Base-by-base conservation (phyloP, 108 stramenopile species). In the Cylindrotheca closterium region DNA sequence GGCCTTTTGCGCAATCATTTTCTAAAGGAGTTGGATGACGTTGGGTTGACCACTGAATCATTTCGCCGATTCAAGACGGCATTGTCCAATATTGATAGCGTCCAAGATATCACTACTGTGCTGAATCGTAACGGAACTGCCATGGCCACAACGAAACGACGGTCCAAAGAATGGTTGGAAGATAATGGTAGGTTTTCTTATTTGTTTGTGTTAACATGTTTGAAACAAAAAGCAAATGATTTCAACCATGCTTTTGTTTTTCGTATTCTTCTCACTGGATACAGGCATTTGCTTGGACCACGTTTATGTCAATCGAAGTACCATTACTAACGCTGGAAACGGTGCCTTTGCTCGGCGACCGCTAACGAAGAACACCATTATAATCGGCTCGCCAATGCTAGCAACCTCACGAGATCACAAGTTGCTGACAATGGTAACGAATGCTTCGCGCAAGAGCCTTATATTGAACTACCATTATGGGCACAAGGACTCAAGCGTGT, bases 371-470 rank as follows among this genome's bases (percentile, higher is more conserved):
- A 22, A 5, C 34, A 55, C 1, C 1, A 62, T 5, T 80, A 78
- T 31, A 18, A 79, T 85, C 47, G 58, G 74, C 2, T 65, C 68
- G 33, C 82, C 82, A 15, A 26, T 54, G 48, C 28, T 63, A n/a
- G 5, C 60, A 29, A 21, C 18, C 4, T 23, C 19, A 19, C 18
- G 51, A 4, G 51, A 51, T 5, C 22, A 51, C 51, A 17, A 17
- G 18, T 51, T 23, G 18, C 5, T 51, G 18, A 51, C 7, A 5
- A 51, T 42, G 37, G 15, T 15, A 15, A 7, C 15, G 37, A 42
- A 15, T 42, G 7, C 37, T 10, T 22, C 63, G 21, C 21, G 46
- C 27, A 67, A 1, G 25, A 22, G 37, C 17, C 60, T 72, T 27
- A 28, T 72, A 18, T 25, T 22, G 24, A 72, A 72, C 54, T 72